Evolutionary conservation across 202 grass and related monocot species (phyloP).

Genomic region (Panicum hallii): DNA sequence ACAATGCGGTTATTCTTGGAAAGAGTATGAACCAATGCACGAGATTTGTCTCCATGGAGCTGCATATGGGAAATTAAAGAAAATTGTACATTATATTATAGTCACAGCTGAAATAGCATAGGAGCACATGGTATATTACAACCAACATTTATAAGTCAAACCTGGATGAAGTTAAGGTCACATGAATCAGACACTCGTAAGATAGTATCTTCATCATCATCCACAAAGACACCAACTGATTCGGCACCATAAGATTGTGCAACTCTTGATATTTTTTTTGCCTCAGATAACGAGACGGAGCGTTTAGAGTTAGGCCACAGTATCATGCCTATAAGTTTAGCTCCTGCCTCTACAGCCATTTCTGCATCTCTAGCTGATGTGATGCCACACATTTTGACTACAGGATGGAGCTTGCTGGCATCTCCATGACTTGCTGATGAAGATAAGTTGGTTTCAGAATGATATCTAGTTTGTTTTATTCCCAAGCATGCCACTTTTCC

Average conservation of each 20-base stretch:
- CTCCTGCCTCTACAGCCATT: conserved; percentile 62
- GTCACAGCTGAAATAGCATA: conserved; percentile 4
- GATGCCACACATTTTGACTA: conserved; percentile 95
- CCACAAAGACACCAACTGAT: conserved; percentile 89
- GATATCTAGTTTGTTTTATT: conserved; percentile 11
- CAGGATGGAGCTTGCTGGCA: conserved; percentile 49
- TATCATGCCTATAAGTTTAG: conserved; percentile 93
- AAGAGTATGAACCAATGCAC: conserved; percentile 59
- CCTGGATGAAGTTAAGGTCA: conserved; percentile 73
- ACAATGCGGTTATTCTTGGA: conserved; percentile 60
- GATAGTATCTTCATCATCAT: conserved; percentile 87
- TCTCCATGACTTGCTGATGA: conserved; percentile 4
- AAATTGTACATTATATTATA: neutral
- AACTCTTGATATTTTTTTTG: conserved; percentile 79
- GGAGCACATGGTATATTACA: neutral
- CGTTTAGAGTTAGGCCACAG: conserved; percentile 80
- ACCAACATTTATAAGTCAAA: conserved; percentile 32
- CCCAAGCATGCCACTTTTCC: conserved; percentile 20
- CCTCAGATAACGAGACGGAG: conserved; percentile 63
- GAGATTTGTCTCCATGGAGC: conserved; percentile 88
- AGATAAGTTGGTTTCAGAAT: neutral
- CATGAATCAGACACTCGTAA: conserved; percentile 66
- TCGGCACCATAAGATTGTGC: conserved; percentile 67
- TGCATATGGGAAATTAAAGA: conserved; percentile 45
- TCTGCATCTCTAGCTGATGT: conserved; percentile 87